These are phyloP conservation scores for Rhododendron griersonianum DNA, from an alignment of 148 eudicot genomes.

Conservation along the genomic window DNA sequence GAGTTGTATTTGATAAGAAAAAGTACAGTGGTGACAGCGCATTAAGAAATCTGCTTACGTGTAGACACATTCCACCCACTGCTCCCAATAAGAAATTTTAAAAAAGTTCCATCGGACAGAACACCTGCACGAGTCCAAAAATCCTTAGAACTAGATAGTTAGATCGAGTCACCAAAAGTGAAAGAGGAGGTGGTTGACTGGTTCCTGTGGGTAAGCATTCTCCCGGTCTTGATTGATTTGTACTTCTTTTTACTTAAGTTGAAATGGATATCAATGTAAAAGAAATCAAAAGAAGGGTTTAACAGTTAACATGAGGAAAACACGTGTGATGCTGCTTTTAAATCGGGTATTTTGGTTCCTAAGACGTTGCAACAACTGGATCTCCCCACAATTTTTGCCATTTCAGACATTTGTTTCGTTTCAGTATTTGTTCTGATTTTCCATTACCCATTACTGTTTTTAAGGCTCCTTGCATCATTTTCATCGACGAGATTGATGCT, in stretches of 20 bases:
- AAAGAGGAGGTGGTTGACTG: background rate
- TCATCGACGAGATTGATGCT: slow-evolving; percentile 97
- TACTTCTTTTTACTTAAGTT: slow-evolving; percentile 7
- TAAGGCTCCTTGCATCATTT: slow-evolving; percentile 97
- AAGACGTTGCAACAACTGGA: background rate
- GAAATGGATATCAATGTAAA: background rate
- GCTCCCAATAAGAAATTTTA: background rate
- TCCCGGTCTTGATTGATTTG: background rate
- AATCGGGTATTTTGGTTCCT: background rate
- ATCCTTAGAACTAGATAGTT: background rate
- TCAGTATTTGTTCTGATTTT: slow-evolving; percentile 5
- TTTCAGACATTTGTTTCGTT: background rate
- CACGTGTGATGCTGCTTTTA: background rate
- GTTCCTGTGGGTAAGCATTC: background rate
- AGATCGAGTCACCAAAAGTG: background rate
- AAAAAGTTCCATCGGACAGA: background rate
- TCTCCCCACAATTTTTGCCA: background rate
- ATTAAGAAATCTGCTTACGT: background rate
- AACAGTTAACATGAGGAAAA: background rate
- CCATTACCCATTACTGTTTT: background rate
- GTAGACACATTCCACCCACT: background rate
- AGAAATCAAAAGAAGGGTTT: background rate
- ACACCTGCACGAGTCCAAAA: background rate
- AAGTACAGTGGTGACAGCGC: background rate
- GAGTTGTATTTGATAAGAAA: background rate